Conservation (phyloP, 495 filamentous ascomycete genomes). For the Penicillium macrosclerotiorum region DNA sequence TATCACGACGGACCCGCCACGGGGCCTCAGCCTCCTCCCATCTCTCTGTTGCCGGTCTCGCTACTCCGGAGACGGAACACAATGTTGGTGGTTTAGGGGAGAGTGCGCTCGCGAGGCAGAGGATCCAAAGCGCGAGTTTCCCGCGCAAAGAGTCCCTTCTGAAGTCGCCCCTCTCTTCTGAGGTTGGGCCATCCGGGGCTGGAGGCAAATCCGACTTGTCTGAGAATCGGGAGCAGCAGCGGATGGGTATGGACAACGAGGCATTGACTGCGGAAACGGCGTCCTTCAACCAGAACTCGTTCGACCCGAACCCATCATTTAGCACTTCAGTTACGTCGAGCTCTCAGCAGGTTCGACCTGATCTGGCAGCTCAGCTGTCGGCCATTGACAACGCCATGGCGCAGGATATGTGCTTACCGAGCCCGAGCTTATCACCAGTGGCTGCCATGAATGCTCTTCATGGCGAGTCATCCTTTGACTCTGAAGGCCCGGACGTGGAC, state of each 20-base stretch:
- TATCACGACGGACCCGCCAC: constrained; percentile 33
- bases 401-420: constrained; percentile 89
- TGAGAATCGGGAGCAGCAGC: constrained; percentile 11
- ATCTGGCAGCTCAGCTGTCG: constrained; percentile 31
- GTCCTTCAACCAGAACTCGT: constrained; percentile 13
- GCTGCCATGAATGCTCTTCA: constrained; percentile 67
- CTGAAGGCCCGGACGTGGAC: constrained; percentile 43
- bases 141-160: constrained; percentile 35
- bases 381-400: constrained; percentile 59
- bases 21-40: constrained; percentile 25
- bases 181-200: constrained; percentile 19
- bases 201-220: constrained; percentile 2
- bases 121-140: constrained; percentile 36
- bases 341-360: constrained; percentile 22
- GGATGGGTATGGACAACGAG: no score
- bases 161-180: constrained; percentile 39
- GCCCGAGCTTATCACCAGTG: constrained; percentile 90
- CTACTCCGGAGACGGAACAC: constrained; percentile 44
- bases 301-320: constrained; percentile 25
- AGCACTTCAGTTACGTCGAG: constrained; percentile 20
- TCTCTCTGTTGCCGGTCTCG: constrained; percentile 36
- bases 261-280: constrained; percentile 10
- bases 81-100: constrained; percentile 32
- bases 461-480: constrained; percentile 45
- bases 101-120: constrained; percentile 23